Base-by-base conservation (phyloP, 2,329 filamentous ascomycete species). In the Massarina eburnea region DNA sequence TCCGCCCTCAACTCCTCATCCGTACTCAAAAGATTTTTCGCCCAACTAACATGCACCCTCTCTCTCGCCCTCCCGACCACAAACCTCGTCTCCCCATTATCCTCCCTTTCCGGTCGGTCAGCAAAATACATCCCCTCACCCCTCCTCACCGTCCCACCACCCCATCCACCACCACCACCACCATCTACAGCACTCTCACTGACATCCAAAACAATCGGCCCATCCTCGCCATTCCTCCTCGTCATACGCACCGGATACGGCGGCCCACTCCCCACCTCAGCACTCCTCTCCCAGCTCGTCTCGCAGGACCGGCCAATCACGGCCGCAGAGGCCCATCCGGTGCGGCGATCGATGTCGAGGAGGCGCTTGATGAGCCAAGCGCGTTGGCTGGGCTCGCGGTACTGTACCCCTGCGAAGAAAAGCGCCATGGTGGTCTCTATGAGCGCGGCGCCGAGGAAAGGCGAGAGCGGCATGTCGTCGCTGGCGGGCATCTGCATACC, bases 361-460 rank as follows among this genome's bases (percentile, higher is more conserved):
- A 96, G 78, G 21, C 87, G 83, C 26, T 80, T 78, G 52, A 96
- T 79, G 0, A 86, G 81, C 88, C 90, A 95, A 46, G 81, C 79
- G 1, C 94, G 83, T 61, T 97, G 91, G 1, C 71, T 74, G 4
- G 82, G 67, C 48, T 89, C 82, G 58, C 82, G 82, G 24, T 39
- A 95, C 77, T 96, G 76, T 9, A 97, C 82, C 3, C 82, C 92
- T 1, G 91, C 87, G 50, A 96, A 90, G 72, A 97, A 96, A 1
- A 96, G 75, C 4, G 86, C 84, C 60, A 96, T 87, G 3, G 84
- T 84, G 57, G 84, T 83, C 70, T 97, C 92, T 47, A 90, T 90
- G 18, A 96, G 79, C 0, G 88, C 89, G 0, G 88, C 88, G 5
- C 88, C 91, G 20, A 95, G 79, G 22, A 85, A 79, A 0, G 91